phyloP scores from a whole-genome alignment of 2,329 filamentous ascomycete species.

The Purpureocillium takamizusanense region DNA sequence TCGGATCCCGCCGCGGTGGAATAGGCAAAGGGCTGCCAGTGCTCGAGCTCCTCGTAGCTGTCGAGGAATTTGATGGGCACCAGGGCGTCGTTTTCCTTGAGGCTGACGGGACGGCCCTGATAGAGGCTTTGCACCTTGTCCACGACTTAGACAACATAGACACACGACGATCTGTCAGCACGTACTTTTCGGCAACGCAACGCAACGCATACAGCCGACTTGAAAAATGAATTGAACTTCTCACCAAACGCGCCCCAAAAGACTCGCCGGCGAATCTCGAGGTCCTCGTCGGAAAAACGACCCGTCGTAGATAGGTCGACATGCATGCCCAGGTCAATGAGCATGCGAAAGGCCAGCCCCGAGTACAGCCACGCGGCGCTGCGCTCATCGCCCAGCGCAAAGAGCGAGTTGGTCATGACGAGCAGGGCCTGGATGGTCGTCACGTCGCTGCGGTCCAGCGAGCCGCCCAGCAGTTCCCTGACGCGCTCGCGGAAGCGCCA shows the following conservation, averaged over 20 bases:
- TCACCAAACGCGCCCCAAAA: constrained; percentile 13
- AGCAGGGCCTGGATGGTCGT: constrained; percentile 46
- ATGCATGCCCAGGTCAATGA: constrained; percentile 46
- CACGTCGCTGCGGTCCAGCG: constrained; percentile 38
- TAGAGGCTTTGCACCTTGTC: constrained; percentile 48
- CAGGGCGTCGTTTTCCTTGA: constrained; percentile 34
- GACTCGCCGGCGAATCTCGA: constrained; percentile 26
- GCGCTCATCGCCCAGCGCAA: constrained; percentile 38
- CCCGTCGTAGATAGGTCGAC: constrained; percentile 24
- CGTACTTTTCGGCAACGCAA: too few relatives aligned
- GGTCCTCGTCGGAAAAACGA: constrained; percentile 33
- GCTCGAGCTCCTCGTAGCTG: constrained; percentile 42
- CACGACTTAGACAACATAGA: constrained; percentile 12
- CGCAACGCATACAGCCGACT: too few relatives aligned
- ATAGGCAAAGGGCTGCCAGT: constrained; percentile 37
- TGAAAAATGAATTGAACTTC: too few relatives aligned
- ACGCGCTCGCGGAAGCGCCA: constrained; percentile 37
- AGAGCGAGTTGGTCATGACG: constrained; percentile 40
- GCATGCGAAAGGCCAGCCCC: constrained; percentile 45
- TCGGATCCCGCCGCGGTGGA: constrained; percentile 13
- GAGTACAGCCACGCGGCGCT: constrained; percentile 49
- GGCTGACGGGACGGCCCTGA: constrained; percentile 39
- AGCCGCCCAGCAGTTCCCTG: constrained; percentile 33
- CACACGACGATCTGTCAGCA: too few relatives aligned
- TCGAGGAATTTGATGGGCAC: constrained; percentile 40